Percentiles rank a stretch among this genome's conserved stretches.
phyloP scores from a whole-genome alignment of 305 asterid genomes.

The Euphrasia arctica region DNA sequence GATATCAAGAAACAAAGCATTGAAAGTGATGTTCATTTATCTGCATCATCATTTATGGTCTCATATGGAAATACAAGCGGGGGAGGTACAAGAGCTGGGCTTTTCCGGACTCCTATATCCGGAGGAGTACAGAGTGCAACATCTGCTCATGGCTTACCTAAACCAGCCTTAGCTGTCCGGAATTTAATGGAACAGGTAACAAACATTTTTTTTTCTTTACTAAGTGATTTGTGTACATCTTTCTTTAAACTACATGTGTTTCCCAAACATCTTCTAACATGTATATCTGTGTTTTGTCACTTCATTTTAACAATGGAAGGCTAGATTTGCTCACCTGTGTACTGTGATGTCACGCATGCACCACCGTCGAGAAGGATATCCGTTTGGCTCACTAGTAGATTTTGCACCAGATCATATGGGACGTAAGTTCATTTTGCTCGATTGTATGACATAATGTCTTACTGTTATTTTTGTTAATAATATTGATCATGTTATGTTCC shows the following conservation, averaged over 20 bases:
- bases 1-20: constrained; percentile 36
- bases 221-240: constrained; percentile 4
- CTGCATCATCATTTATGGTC: constrained; percentile 39
- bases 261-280: constrained; percentile 23
- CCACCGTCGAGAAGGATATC: constrained; percentile 95
- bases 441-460: neutral
- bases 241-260: constrained; percentile 5
- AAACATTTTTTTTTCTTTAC: constrained; percentile 4
- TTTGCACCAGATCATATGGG: constrained; percentile 91
- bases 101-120: constrained; percentile 94
- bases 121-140: constrained; percentile 99
- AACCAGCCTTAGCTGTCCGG: constrained; percentile 95
- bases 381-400: constrained; percentile 97
- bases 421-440: constrained; percentile 55
- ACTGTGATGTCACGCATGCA: constrained; percentile 96
- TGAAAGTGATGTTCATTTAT: constrained; percentile 36
- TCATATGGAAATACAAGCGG: constrained; percentile 47
- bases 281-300: constrained; percentile 21
- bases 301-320: constrained; percentile 46
- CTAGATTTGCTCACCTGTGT: constrained; percentile 96
- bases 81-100: constrained; percentile 91
- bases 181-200: constrained; percentile 96
- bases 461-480: neutral
- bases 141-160: constrained; percentile 89
- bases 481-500: neutral